Percentiles rank a stretch among this genome's conserved stretches.
phyloP scores from a whole-genome alignment of 2,329 filamentous ascomycete genomes.

The Tolypocladium nubicola region DNA sequence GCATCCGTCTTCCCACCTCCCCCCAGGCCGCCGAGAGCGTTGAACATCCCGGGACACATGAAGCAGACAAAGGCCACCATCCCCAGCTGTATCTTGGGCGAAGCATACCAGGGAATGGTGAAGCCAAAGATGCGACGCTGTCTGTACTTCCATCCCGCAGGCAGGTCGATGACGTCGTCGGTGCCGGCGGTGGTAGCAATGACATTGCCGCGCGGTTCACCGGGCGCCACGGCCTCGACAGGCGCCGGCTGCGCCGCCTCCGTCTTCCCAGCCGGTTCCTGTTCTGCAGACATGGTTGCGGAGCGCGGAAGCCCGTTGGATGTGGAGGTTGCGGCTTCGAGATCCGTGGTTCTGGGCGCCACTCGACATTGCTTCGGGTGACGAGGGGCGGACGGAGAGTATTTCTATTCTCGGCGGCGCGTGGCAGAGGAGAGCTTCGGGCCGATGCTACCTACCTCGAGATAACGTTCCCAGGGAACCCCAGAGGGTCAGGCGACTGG shows the following conservation, averaged over 20 bases:
- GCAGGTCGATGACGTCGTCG: slow-evolving; percentile 18
- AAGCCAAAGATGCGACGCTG: slow-evolving; percentile 41
- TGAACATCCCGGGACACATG: slow-evolving; percentile 64
- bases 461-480: too few relatives aligned
- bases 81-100: slow-evolving; percentile 59
- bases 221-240: too few relatives aligned
- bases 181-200: not conserved
- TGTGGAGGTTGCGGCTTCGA: not conserved
- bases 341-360: too few relatives aligned
- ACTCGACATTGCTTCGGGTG: too few relatives aligned
- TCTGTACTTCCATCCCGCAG: slow-evolving; percentile 58
- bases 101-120: slow-evolving; percentile 57
- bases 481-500: too few relatives aligned
- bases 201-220: not conserved
- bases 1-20: slow-evolving; percentile 44
- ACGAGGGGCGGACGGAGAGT: not conserved
- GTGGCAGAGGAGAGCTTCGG: not conserved
- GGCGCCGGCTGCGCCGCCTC: not conserved
- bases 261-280: not conserved
- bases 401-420: not conserved
- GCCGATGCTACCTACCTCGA: not conserved
- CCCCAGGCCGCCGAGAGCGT: slow-evolving; percentile 56
- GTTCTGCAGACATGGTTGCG: not conserved
- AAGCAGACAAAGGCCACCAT: slow-evolving; percentile 50
- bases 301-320: not conserved